Evolutionary conservation across 345 rosid species (phyloP).

Genomic region (Eucalyptus cloeziana): DNA sequence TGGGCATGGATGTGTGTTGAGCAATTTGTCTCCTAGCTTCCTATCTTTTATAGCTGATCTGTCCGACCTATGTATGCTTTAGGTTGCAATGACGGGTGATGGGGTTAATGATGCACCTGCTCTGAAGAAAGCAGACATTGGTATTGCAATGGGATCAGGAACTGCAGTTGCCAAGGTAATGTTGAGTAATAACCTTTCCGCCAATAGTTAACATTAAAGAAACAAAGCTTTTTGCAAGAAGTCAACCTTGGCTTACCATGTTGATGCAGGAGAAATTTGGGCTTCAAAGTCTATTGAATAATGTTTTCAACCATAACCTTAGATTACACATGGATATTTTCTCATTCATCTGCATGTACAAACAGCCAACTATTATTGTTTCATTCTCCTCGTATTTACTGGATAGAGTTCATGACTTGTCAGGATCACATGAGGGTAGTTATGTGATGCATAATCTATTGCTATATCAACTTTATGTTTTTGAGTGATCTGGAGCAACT

Average conservation of each 20-base stretch:
- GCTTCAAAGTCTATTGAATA: background rate
- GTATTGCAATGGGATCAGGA: constrained; percentile 99
- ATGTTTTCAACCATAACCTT: background rate
- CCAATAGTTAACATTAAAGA: background rate
- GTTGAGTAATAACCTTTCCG: background rate
- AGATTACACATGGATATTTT: background rate
- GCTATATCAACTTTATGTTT: background rate
- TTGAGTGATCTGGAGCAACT: background rate
- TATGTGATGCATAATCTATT: background rate
- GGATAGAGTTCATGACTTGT: background rate
- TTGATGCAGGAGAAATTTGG: background rate
- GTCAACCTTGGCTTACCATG: background rate
- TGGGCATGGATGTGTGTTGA: background rate
- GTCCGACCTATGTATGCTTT: background rate
- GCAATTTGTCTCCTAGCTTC: background rate
- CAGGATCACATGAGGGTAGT: background rate
- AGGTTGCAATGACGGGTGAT: constrained; percentile 99
- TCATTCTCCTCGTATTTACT: background rate
- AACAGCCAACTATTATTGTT: background rate
- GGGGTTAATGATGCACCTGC: constrained; percentile 99
- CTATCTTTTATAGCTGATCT: background rate
- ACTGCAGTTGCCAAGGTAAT: constrained; percentile 98
- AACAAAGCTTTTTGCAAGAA: background rate
- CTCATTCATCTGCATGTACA: background rate
- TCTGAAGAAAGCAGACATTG: constrained; percentile 91